Evolutionary conservation across 257 asterid species (phyloP).

Genomic region (Salvia rosmarinus): DNA sequence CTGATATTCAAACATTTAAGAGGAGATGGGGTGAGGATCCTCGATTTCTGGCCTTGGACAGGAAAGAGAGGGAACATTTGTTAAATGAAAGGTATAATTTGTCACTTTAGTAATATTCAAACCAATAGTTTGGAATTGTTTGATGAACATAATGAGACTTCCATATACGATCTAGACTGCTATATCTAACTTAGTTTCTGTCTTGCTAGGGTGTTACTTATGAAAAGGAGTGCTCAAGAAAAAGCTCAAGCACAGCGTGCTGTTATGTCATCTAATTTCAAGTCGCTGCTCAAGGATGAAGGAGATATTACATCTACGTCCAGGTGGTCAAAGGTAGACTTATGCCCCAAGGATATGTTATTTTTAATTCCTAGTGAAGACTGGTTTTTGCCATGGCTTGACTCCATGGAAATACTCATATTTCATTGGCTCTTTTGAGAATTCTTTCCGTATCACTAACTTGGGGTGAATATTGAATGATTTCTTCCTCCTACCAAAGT

Average conservation of each 20-base stretch:
- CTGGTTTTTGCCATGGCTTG: constrained; percentile 16
- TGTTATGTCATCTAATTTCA: constrained; percentile 68
- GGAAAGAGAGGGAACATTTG: constrained; percentile 81
- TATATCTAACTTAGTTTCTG: constrained; percentile 32
- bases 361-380: constrained; percentile 52
- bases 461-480: background rate
- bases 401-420: constrained; percentile 22
- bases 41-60: constrained; percentile 79
- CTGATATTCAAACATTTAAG: constrained; percentile 81
- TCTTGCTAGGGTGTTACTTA: constrained; percentile 62
- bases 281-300: constrained; percentile 76
- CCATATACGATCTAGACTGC: constrained; percentile 13
- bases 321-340: constrained; percentile 92
- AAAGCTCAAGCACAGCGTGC: constrained; percentile 79
- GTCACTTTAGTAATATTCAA: constrained; percentile 7
- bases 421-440: background rate
- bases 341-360: constrained; percentile 40
- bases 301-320: constrained; percentile 67
- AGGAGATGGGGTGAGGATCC: constrained; percentile 90
- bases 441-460: background rate
- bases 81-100: constrained; percentile 86
- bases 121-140: constrained; percentile 17
- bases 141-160: constrained; percentile 16
- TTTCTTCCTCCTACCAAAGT: background rate
- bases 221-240: constrained; percentile 79